phyloP scores from a whole-genome alignment of 345 rosid genomes.

The Sonneratia alba region DNA sequence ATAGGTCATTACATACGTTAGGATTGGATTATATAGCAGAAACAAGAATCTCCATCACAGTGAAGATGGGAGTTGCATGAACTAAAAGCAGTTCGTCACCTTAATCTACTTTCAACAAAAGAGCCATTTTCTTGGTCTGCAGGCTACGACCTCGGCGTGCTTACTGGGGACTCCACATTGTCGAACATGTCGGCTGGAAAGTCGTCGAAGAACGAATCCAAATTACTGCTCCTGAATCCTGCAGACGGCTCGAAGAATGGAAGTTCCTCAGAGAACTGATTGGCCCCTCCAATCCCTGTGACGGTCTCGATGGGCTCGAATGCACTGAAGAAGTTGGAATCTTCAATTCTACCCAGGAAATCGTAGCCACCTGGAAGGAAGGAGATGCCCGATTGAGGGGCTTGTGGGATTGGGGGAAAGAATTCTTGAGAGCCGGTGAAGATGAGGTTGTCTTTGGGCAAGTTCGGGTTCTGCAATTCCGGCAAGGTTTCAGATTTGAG shows the following conservation, averaged over 20 bases:
- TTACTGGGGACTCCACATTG: slow-evolving; percentile 41
- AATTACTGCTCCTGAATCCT: slow-evolving; percentile 23
- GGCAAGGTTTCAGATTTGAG: slow-evolving; percentile 22
- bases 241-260: slow-evolving; percentile 37
- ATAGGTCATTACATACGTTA: background rate
- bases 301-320: slow-evolving; percentile 35
- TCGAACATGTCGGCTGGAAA: slow-evolving; percentile 68
- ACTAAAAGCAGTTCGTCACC: background rate
- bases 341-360: slow-evolving; percentile 43
- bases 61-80: background rate
- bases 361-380: slow-evolving; percentile 51
- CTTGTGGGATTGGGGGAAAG: slow-evolving; percentile 22
- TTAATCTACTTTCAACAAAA: background rate
- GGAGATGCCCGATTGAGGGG: slow-evolving; percentile 23
- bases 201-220: slow-evolving; percentile 49
- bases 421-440: slow-evolving; percentile 9
- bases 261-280: slow-evolving; percentile 26
- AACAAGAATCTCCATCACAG: background rate
- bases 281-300: slow-evolving; percentile 22
- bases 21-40: background rate
- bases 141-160: slow-evolving; percentile 36
- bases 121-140: background rate
- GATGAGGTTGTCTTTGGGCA: slow-evolving; percentile 22
- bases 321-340: slow-evolving; percentile 41
- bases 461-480: slow-evolving; percentile 27